phyloP scores from a whole-genome alignment of 2,329 filamentous ascomycete genomes.

The Trichophyton mentagrophytes region DNA sequence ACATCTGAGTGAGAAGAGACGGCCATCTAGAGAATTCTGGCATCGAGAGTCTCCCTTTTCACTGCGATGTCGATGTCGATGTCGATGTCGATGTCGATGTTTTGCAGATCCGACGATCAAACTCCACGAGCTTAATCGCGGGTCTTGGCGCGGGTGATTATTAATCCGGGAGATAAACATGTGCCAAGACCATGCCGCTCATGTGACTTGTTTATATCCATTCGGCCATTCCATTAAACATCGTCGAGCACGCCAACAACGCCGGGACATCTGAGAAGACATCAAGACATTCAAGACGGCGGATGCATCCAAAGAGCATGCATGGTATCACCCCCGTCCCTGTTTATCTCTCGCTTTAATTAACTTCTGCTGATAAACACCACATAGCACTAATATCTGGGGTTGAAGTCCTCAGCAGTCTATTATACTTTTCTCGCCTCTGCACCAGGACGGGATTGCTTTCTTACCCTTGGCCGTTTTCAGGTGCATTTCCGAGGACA shows the following conservation, averaged over 20 bases:
- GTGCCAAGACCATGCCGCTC: not conserved
- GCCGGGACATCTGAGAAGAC: not conserved
- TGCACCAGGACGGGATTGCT: not conserved
- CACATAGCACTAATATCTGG: not conserved
- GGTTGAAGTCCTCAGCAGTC: not conserved
- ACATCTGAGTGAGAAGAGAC: not conserved
- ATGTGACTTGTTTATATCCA: not conserved
- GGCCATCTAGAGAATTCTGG: too few species aligned
- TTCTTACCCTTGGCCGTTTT: not conserved
- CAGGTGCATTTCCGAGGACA: not conserved
- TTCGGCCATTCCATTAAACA: too few species aligned
- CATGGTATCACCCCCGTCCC: not conserved
- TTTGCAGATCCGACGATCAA: not conserved
- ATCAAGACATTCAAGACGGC: not conserved
- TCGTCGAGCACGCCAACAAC: too few species aligned
- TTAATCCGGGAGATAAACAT: not conserved
- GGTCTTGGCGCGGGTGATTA: not conserved
- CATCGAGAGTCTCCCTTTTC: not conserved
- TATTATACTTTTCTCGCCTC: slow-evolving; percentile 5
- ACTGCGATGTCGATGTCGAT: not conserved
- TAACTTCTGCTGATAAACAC: not conserved
- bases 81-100: too few species aligned
- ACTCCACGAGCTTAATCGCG: not conserved
- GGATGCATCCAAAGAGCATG: not conserved
- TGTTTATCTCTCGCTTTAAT: not conserved